A percentile compares a stretch with the other conserved stretches of the same genome.
Conservation (phyloP, 805 yeast genomes). For the Yarrowia sp. region DNA sequence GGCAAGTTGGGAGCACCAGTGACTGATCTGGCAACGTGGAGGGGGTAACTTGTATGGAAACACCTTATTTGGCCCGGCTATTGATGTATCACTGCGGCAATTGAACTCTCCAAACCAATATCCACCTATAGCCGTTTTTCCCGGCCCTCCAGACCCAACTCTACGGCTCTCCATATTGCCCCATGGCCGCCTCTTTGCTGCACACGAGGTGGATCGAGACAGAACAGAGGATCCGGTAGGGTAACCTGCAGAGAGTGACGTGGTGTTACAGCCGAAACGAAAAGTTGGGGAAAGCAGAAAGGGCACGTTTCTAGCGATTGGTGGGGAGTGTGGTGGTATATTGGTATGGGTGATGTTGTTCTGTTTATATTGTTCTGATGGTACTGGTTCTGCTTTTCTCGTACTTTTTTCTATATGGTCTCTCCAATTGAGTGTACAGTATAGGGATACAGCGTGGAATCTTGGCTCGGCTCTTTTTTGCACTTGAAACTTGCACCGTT, state of each 20-base stretch:
- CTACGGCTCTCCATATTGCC: not conserved
- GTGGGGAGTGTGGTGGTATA: too few species aligned
- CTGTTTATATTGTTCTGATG: too few species aligned
- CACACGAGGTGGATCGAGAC: slow-evolving; percentile 5
- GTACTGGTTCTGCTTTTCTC: too few species aligned
- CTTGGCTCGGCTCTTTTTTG: too few species aligned
- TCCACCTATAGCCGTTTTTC: not conserved
- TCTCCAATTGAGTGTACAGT: too few species aligned
- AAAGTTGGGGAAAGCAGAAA: too few species aligned
- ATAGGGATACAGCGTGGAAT: too few species aligned
- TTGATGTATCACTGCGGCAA: not conserved
- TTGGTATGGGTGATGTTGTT: too few species aligned
- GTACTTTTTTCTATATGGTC: too few species aligned
- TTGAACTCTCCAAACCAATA: not conserved
- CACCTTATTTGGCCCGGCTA: not conserved
- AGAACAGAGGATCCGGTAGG: not conserved
- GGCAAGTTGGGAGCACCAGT: not conserved
- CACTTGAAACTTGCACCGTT: too few species aligned
- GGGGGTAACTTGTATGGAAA: not conserved
- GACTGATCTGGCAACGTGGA: too few species aligned
- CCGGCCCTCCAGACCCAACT: not conserved
- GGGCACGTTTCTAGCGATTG: too few species aligned
- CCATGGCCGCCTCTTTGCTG: not conserved
- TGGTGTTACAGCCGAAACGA: not conserved
- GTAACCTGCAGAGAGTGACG: not conserved